Percentiles rank a stretch among this genome's conserved stretches.
Conservation (phyloP, 176 grass and related monocot genomes). For the Saccharum spontaneum region DNA sequence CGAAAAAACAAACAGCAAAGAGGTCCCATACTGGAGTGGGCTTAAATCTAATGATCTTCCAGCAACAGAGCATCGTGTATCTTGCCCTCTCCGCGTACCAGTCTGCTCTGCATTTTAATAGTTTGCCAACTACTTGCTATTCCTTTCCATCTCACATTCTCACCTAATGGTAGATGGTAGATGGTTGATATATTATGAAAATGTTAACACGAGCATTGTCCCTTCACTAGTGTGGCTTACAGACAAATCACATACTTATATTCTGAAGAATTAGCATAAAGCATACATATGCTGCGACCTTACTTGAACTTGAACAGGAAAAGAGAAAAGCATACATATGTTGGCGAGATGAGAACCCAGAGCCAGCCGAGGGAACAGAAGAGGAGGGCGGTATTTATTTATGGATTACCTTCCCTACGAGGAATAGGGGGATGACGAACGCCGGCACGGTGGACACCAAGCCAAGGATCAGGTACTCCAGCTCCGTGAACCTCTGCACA, state of each 20-base stretch:
- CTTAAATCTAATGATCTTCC: neutral
- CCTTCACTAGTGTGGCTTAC: neutral
- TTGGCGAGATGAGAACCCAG: neutral
- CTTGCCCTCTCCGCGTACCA: neutral
- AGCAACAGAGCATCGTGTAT: neutral
- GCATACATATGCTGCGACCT: neutral
- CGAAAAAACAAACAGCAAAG: neutral
- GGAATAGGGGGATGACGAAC: constrained; percentile 69
- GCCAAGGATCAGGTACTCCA: constrained; percentile 86
- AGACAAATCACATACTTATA: neutral
- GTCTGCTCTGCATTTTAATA: too few relatives aligned
- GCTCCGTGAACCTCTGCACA: constrained; percentile 79
- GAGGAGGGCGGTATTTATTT: neutral
- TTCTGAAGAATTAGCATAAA: neutral
- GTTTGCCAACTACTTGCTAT: neutral
- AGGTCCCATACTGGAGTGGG: neutral
- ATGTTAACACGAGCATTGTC: neutral
- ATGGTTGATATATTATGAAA: neutral
- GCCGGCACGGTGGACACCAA: constrained; percentile 80
- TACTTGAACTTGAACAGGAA: neutral
- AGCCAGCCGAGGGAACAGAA: neutral
- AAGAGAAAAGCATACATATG: neutral
- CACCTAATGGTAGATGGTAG: too few relatives aligned
- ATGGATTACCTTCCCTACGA: constrained; percentile 67
- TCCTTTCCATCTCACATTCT: neutral